Percentiles rank a stretch among this genome's conserved stretches.
phyloP scores from a whole-genome alignment of 495 filamentous ascomycete species.

The Wilcoxina mikolae region DNA sequence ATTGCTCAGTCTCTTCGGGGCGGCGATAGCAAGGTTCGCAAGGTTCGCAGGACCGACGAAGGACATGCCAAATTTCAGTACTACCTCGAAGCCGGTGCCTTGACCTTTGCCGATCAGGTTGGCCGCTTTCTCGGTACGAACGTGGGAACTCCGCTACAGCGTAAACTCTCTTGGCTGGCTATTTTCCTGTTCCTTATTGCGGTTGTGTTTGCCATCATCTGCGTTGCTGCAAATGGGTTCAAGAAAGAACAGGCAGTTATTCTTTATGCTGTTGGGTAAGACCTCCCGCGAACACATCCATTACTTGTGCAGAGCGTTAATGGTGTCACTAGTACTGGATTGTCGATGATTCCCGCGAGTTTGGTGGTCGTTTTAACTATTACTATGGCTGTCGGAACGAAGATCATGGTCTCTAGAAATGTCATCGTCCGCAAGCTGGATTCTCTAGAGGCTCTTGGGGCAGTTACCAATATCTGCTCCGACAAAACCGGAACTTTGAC shows the following conservation, averaged over 20 bases:
- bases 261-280: conserved; percentile 39
- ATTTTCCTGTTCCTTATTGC: conserved; percentile 37
- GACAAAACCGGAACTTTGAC: conserved; percentile 62
- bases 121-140: conserved; percentile 57
- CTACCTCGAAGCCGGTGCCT: conserved; percentile 52
- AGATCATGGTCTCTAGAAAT: conserved; percentile 36
- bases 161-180: conserved; percentile 38
- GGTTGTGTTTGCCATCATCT: conserved; percentile 38
- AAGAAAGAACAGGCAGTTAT: conserved; percentile 33
- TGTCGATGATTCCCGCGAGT: conserved; percentile 43
- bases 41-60: conserved; percentile 42
- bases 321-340: conserved; percentile 35
- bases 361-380: conserved; percentile 42
- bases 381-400: conserved; percentile 41
- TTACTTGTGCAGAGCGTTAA: not conserved
- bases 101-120: conserved; percentile 50
- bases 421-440: conserved; percentile 40
- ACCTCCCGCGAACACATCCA: not conserved
- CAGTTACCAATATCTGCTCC: conserved; percentile 57
- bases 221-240: conserved; percentile 37
- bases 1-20: conserved; percentile 35
- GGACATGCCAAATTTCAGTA: conserved; percentile 48
- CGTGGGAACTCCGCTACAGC: conserved; percentile 41
- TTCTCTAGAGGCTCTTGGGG: conserved; percentile 46
- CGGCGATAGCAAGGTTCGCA: conserved; percentile 34